Conservation (phyloP, 2,329 filamentous ascomycete genomes). For the Verticillium klebahnii region DNA sequence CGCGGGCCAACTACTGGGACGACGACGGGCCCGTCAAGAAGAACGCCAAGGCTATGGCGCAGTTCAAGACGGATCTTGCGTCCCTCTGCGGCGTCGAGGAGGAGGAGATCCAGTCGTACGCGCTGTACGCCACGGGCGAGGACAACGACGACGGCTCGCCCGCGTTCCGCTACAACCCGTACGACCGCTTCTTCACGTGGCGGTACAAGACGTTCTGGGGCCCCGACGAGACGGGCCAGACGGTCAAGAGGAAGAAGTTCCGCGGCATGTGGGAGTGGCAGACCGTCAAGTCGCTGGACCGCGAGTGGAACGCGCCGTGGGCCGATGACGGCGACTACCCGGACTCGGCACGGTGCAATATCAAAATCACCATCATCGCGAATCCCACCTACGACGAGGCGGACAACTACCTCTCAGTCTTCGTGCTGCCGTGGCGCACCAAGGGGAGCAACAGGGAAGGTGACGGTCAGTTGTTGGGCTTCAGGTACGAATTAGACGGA, state of each 20-base stretch:
- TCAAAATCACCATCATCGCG: not conserved
- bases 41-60: not conserved
- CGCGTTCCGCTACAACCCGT: not conserved
- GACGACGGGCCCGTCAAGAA: not conserved
- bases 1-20: not conserved
- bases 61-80: not conserved
- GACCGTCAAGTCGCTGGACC: not conserved
- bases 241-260: not conserved
- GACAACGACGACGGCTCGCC: not conserved
- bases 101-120: not conserved
- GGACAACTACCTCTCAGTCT: not conserved
- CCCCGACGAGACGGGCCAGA: not conserved
- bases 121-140: not conserved
- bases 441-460: not conserved
- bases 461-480: not conserved
- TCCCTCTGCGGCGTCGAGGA: not conserved
- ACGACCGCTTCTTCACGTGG: not conserved
- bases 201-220: not conserved
- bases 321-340: not conserved
- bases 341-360: not conserved
- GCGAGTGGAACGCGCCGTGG: not conserved
- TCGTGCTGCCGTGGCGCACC: not conserved
- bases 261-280: not conserved
- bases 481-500: not conserved
- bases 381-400: not conserved